Evolutionary conservation across 495 filamentous ascomycete genomes (phyloP).

Genomic region (Podospora anserina): DNA sequence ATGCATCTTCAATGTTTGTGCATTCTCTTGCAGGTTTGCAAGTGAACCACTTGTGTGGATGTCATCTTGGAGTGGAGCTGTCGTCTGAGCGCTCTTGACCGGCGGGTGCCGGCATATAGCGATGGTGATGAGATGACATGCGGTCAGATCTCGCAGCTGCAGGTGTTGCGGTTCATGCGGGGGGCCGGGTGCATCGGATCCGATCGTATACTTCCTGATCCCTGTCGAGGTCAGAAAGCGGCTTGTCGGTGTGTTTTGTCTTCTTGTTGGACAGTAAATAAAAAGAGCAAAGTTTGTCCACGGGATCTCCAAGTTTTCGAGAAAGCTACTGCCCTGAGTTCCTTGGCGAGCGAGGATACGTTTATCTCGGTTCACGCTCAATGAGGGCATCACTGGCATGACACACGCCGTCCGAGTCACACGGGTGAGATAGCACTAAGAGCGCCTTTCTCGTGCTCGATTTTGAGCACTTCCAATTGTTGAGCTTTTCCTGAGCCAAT

Average conservation of each 20-base stretch:
- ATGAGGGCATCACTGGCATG: too few relatives aligned
- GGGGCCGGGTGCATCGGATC: neutral
- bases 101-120: neutral
- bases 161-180: conserved; percentile 8
- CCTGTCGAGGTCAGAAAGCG: neutral
- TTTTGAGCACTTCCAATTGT: too few relatives aligned
- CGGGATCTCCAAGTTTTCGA: neutral
- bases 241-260: neutral
- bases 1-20: neutral
- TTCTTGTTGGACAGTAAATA: neutral
- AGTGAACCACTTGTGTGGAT: neutral
- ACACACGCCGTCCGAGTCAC: too few relatives aligned
- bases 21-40: neutral
- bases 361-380: too few relatives aligned
- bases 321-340: too few relatives aligned
- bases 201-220: neutral
- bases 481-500: neutral
- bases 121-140: neutral
- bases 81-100: conserved; percentile 1
- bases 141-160: neutral
- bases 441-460: too few relatives aligned
- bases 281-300: neutral
- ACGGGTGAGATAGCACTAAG: too few relatives aligned
- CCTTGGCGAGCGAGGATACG: too few relatives aligned
- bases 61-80: neutral